Base-by-base conservation (phyloP, 2,329 filamentous ascomycete genomes). In the Hypoxylon sp. region DNA sequence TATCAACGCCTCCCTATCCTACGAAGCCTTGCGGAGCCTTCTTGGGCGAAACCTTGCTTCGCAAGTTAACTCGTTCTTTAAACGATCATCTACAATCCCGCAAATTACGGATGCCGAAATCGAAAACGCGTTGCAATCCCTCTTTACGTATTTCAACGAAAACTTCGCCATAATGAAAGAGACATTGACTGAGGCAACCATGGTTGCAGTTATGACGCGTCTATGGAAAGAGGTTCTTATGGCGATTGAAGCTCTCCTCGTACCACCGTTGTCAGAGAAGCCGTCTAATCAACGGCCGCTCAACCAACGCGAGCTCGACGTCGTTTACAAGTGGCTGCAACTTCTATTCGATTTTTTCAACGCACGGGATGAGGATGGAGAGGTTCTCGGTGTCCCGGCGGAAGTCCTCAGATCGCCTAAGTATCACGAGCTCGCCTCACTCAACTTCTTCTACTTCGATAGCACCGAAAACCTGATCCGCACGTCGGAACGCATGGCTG, bases 91-190 rank as follows among this genome's bases (percentile, higher is more conserved):
- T 0, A 80, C 83, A 6, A 77, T 84, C 49, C 85, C 89, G 53
- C 85, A 86, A 1, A 85, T 91, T 8, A 91, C 93, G 0, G 88
- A 89, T 33, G 86, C 86, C 6, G 94, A 98, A 66, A 87, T 97
- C 20, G 91, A 93, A 72, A 91, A 91, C 73, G 94, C 94, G 0
- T 84, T 99, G 11, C 90, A 92, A 73, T 92, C 94, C 3, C 86
- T 99, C 0, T 96, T 98, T 78, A 88, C 90, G 60, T 99, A 99
- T 80, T 99, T 99, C 78, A 93, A 99, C 78, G 95, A 98, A 79
- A 99, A 99, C 77, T 99, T 99, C 81, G 94, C 94, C 66, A 97
- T 98, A 74, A 97, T 99, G 95, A 98, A 98, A 82, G 90, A 96
- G 80, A 98, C 95, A 0, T 85, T 99, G 63, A 98, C 96, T 0